Percentiles rank a stretch among this genome's conserved stretches.
Conservation (phyloP, 768 basidiomycete genomes). For the Phylloporus scabripes region DNA sequence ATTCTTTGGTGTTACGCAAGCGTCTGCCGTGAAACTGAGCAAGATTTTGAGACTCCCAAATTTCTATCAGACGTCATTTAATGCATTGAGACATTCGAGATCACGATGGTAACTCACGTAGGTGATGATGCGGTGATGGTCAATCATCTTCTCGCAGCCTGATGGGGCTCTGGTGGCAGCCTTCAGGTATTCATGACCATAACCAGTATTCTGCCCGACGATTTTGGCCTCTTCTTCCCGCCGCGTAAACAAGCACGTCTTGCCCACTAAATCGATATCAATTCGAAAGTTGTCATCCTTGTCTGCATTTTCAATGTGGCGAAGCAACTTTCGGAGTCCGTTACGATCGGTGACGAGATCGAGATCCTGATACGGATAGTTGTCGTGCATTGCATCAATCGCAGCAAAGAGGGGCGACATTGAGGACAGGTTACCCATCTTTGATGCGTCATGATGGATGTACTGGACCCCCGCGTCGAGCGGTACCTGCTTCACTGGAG, state of each 20-base stretch:
- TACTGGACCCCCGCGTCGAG: conserved; percentile 47
- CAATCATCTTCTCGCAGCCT: conserved; percentile 47
- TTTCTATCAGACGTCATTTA: conserved; percentile 35
- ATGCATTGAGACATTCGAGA: background rate
- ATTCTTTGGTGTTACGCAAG: conserved; percentile 15
- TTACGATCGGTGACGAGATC: conserved; percentile 61
- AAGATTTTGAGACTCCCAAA: conserved; percentile 53
- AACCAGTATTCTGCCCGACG: conserved; percentile 34
- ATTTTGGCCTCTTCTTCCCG: conserved; percentile 36
- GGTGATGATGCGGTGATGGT: conserved; percentile 57
- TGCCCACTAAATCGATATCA: conserved; percentile 58
- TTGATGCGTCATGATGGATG: conserved; percentile 55
- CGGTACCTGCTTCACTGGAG: conserved; percentile 47
- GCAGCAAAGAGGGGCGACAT: conserved; percentile 57
- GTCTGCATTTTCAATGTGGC: conserved; percentile 37
- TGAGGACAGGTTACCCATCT: conserved; percentile 33
- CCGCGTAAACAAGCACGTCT: conserved; percentile 57
- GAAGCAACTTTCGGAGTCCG: conserved; percentile 54
- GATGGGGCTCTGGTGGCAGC: conserved; percentile 43
- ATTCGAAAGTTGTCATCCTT: conserved; percentile 53
- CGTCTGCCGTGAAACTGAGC: conserved; percentile 56
- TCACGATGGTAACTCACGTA: conserved; percentile 43
- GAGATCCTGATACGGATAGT: conserved; percentile 32
- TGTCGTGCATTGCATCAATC: conserved; percentile 38
- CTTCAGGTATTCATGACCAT: conserved; percentile 59